Base-by-base conservation (phyloP, 805 yeast genomes). In the Candida fluviatilis region DNA sequence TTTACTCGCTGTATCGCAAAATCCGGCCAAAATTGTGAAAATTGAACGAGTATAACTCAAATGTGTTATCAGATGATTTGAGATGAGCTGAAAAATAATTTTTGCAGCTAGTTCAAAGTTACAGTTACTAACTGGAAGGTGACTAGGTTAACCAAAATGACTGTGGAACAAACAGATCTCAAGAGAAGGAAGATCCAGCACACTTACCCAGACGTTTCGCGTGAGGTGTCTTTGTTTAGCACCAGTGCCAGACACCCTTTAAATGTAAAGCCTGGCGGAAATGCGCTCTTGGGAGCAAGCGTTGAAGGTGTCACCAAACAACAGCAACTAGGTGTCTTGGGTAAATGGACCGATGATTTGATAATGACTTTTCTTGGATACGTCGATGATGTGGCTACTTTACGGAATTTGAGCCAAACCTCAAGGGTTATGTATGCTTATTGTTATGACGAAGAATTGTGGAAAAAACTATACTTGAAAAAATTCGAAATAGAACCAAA, bases 211-310 rank as follows among this genome's bases (percentile, higher is more conserved):
- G 37, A 37, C 27, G 46, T 42, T 18, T 48, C 48, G 3, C 32
- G 52, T 32, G 28, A 30, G 16, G 48, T 60, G 8, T 48, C 55
- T 5, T 39, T 56, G 5, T 44, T 39, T 11, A 45, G 67, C 2
- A 47, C 60, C 2, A 55, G 69, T 7, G 57, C 68, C 15, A 64
- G 67, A 37, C 95, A 86, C 52, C 95, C 95, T 1, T 58, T 85
- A 21, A 82, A 83, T 36, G 80, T 86, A 12, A 76, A 73, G 51
- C 95, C 95, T 1, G 60, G 75, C n/a, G 95, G 95, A 4, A 86
- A 86, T 50, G 68, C 74, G 3, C 58, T 75, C 18, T 50, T 80
- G 16, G 33, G 29, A 6, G 13, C 14, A 55, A 57, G 19, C 48
- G 48, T n/a, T 40, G 50, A 24, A 38, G 46, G 46, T 16, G 34